Conservation (phyloP, 768 basidiomycete species). For the Gyrodon lividus region DNA sequence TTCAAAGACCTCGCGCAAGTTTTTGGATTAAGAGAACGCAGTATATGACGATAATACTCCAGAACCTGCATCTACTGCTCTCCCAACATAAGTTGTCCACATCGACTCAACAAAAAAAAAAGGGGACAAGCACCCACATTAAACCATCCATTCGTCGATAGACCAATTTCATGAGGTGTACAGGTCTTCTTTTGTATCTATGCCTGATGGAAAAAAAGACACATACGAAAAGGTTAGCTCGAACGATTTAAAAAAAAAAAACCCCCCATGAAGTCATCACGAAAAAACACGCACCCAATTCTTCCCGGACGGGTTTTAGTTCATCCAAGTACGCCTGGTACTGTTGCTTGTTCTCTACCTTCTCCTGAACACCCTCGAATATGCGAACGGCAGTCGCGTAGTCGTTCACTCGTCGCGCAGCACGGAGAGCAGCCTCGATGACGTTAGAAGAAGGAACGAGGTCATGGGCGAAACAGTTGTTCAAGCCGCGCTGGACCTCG, state of each 20-base stretch:
- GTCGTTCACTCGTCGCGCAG: constrained; percentile 91
- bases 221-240: background rate
- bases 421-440: constrained; percentile 83
- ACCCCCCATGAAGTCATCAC: background rate
- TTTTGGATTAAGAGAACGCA: constrained; percentile 21
- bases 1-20: constrained; percentile 1
- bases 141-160: constrained; percentile 12
- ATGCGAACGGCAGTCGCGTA: constrained; percentile 95
- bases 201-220: constrained; percentile 38
- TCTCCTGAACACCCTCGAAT: constrained; percentile 94
- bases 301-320: constrained; percentile 82
- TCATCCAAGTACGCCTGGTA: constrained; percentile 93
- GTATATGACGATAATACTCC: constrained; percentile 19
- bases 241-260: background rate
- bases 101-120: background rate
- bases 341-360: constrained; percentile 96
- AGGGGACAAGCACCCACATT: constrained; percentile 13
- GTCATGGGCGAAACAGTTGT: constrained; percentile 99
- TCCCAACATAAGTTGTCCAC: constrained; percentile 2
- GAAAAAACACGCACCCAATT: constrained; percentile 66
- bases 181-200: constrained; percentile 63
- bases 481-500: constrained; percentile 97
- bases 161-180: constrained; percentile 42
- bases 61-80: constrained; percentile 27
- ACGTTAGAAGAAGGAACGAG: constrained; percentile 84